Conservation (phyloP, 139 green algal species). For the Deuterostichococcus epilithicus region DNA sequence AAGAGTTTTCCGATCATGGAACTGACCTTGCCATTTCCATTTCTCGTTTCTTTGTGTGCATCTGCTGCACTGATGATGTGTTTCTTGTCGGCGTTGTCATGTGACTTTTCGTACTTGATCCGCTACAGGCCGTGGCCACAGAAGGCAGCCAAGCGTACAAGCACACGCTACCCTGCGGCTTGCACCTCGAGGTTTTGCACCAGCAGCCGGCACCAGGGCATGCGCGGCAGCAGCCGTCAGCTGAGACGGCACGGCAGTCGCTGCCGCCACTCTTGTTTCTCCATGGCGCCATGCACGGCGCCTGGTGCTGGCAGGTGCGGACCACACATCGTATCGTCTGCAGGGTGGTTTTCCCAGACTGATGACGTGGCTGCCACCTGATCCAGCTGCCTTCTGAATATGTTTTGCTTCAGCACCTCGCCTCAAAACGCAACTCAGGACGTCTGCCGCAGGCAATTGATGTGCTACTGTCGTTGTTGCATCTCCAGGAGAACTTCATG, state of each 20-base stretch:
- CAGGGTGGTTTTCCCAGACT: no score
- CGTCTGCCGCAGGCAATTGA: background rate
- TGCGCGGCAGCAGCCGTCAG: no score
- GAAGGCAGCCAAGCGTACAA: background rate
- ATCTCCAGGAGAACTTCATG: constrained; percentile 63
- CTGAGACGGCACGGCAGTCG: background rate
- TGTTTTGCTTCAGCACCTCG: background rate
- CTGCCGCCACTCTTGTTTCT: constrained; percentile 74
- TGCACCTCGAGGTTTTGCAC: background rate
- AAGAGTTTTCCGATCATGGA: no score
- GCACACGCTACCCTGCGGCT: background rate
- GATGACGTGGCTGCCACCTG: no score
- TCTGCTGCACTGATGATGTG: no score
- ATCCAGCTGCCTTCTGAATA: no score
- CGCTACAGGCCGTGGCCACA: no score
- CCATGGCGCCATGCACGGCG: constrained; percentile 83
- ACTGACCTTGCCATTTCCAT: no score
- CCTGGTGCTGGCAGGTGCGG: constrained; percentile 76
- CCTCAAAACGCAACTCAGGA: background rate
- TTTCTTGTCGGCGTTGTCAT: no score
- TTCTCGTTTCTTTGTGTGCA: no score
- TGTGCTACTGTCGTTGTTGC: background rate
- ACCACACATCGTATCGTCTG: no score
- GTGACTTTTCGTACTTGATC: no score
- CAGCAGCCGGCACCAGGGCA: background rate